These are phyloP conservation scores for Leishmania major DNA, from an alignment of 208 protist species.

Conservation along the genomic window DNA sequence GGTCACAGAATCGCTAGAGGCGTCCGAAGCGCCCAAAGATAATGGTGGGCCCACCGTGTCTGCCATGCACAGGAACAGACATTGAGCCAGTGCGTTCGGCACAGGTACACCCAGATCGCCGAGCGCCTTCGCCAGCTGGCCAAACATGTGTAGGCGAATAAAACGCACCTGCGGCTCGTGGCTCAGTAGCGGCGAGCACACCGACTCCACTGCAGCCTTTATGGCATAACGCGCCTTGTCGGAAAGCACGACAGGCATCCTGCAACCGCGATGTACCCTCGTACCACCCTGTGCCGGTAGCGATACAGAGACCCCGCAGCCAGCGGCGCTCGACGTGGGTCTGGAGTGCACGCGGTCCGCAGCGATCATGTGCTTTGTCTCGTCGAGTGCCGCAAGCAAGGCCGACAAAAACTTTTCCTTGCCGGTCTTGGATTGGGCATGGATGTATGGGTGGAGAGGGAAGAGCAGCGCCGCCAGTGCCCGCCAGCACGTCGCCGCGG, in stretches of 20 bases:
- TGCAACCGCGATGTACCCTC: neutral
- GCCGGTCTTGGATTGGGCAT: conserved; percentile 23
- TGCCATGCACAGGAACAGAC: conserved; percentile 64
- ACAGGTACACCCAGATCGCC: conserved; percentile 23
- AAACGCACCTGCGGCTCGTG: conserved; percentile 73
- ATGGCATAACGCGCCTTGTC: conserved; percentile 33
- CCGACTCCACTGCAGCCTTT: conserved; percentile 46
- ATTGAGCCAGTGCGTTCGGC: conserved; percentile 74
- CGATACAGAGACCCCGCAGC: neutral
- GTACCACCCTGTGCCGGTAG: neutral
- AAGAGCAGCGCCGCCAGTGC: conserved; percentile 47
- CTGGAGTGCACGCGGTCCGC: neutral
- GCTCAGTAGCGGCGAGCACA: conserved; percentile 53
- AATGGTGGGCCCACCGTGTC: conserved; percentile 14
- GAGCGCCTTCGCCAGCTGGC: conserved; percentile 30
- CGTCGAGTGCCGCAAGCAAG: conserved; percentile 34
- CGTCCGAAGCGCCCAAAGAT: neutral
- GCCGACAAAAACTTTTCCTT: conserved; percentile 49
- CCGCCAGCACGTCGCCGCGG: conserved; percentile 46
- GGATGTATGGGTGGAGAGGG: conserved; percentile 38
- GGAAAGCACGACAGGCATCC: conserved; percentile 1
- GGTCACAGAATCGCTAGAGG: conserved; percentile 2
- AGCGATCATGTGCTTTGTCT: neutral
- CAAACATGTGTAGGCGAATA: conserved; percentile 51
- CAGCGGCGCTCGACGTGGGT: neutral